Evolutionary conservation across 208 protist species (phyloP).

Genomic region (Trypanosoma lewisi): DNA sequence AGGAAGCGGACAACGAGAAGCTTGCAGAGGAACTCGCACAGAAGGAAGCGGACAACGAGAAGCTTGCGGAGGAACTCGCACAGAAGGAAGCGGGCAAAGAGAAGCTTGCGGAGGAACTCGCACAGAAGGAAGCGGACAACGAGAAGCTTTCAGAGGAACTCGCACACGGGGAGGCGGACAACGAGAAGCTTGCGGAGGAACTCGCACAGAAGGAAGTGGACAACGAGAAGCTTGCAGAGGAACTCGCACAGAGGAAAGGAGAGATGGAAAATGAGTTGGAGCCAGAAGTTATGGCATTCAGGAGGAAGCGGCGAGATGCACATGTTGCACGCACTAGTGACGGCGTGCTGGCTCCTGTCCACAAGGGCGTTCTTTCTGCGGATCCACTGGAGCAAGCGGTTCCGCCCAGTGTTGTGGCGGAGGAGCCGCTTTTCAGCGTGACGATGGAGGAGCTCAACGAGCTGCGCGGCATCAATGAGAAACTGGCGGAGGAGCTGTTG

Average conservation of each 20-base stretch:
- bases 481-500: conserved; percentile 1
- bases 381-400: not conserved
- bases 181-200: not conserved
- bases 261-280: not conserved
- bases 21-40: not conserved
- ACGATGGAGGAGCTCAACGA: conserved; percentile 1
- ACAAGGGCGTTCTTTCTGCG: not conserved
- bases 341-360: not conserved
- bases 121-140: not conserved
- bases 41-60: not conserved
- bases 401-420: not conserved
- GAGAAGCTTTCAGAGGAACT: not conserved
- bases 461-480: not conserved
- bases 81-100: not conserved
- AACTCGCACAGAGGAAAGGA: conserved; percentile 6
- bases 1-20: not conserved
- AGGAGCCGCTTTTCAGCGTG: not conserved
- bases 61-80: not conserved
- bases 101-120: not conserved
- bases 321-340: not conserved
- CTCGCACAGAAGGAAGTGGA: not conserved
- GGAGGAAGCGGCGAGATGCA: not conserved
- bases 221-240: conserved; percentile 3
- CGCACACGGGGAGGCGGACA: not conserved
- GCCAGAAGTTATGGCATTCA: not conserved